These are phyloP conservation scores for Phialocephala subalpina DNA, from an alignment of 2,329 filamentous ascomycete species.

Conservation along the genomic window DNA sequence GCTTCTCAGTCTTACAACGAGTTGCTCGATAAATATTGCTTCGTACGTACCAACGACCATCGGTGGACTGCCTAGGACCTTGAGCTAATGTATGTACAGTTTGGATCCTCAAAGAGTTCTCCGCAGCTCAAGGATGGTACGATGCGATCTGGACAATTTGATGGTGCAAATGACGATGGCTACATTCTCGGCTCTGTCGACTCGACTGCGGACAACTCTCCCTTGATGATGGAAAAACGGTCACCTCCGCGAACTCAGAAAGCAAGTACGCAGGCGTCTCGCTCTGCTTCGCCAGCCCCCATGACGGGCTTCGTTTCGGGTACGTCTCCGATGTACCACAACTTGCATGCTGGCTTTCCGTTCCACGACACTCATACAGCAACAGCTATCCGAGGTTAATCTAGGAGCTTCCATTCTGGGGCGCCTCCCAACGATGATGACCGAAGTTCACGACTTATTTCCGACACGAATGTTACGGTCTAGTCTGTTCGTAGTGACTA, in stretches of 20 bases:
- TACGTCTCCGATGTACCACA: slow-evolving; percentile 50
- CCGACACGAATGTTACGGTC: slow-evolving; percentile 22
- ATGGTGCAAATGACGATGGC: slow-evolving; percentile 51
- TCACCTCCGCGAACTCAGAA: slow-evolving; percentile 38
- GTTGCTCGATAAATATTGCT: slow-evolving; percentile 98
- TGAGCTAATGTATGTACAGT: slow-evolving; percentile 59
- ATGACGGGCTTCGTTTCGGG: slow-evolving; percentile 55
- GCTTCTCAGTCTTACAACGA: slow-evolving; percentile 94
- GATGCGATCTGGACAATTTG: slow-evolving; percentile 51
- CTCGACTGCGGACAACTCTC: slow-evolving; percentile 46
- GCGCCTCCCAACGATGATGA: neutral
- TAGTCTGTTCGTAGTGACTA: slow-evolving; percentile 16
- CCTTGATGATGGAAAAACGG: slow-evolving; percentile 38
- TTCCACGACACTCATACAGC: slow-evolving; percentile 46
- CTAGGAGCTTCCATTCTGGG: slow-evolving; percentile 12
- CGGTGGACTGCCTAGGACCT: slow-evolving; percentile 35
- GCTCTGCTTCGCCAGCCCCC: slow-evolving; percentile 55
- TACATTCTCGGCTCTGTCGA: slow-evolving; percentile 42
- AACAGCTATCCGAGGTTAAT: slow-evolving; percentile 47
- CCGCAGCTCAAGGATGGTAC: slow-evolving; percentile 59
- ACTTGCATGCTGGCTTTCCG: slow-evolving; percentile 42
- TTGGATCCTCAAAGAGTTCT: slow-evolving; percentile 66
- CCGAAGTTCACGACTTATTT: slow-evolving; percentile 17
- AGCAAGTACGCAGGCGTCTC: slow-evolving; percentile 44
- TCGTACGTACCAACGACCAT: slow-evolving; percentile 78